These are phyloP conservation scores for Volvariella volvacea DNA, from an alignment of 1,284 basidiomycete species.

Conservation along the genomic window DNA sequence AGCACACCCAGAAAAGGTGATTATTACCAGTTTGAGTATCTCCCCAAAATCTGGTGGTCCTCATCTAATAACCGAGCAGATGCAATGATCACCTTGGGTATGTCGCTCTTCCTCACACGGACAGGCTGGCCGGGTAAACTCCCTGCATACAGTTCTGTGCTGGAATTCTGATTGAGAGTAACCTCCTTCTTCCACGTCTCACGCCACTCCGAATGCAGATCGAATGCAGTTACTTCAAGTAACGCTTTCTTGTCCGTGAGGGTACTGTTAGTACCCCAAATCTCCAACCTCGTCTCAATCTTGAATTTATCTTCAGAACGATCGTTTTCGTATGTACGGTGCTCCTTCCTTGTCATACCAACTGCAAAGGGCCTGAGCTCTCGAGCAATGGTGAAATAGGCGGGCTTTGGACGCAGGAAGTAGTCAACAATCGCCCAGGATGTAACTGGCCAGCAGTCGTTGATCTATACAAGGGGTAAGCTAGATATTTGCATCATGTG, in stretches of 20 bases:
- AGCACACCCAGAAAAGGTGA: slow-evolving; percentile 3
- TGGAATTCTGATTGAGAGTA: slow-evolving; percentile 64
- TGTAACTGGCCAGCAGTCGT: slow-evolving; percentile 79
- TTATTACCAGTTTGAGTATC: slow-evolving; percentile 70
- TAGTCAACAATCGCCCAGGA: slow-evolving; percentile 80
- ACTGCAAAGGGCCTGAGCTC: slow-evolving; percentile 71
- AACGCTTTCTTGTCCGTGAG: slow-evolving; percentile 48
- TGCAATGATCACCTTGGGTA: slow-evolving; percentile 65
- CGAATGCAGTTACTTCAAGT: slow-evolving; percentile 67
- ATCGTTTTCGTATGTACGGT: slow-evolving; percentile 50
- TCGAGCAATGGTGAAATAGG: slow-evolving; percentile 64
- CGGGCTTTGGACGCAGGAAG: slow-evolving; percentile 71
- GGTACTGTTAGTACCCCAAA: slow-evolving; percentile 83
- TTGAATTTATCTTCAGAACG: slow-evolving; percentile 58
- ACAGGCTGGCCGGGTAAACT: slow-evolving; percentile 61
- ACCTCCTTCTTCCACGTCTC: slow-evolving; percentile 46
- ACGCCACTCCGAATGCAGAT: slow-evolving; percentile 56
- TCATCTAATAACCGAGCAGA: slow-evolving; percentile 65
- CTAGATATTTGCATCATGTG: not conserved
- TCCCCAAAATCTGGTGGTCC: slow-evolving; percentile 54
- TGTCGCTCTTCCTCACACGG: slow-evolving; percentile 59
- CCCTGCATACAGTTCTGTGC: slow-evolving; percentile 75
- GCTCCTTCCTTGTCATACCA: slow-evolving; percentile 75
- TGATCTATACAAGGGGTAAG: slow-evolving; percentile 38
- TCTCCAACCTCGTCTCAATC: slow-evolving; percentile 61